These are phyloP conservation scores for Cucumis hystrix DNA, from an alignment of 306 rosid genomes.

Conservation along the genomic window DNA sequence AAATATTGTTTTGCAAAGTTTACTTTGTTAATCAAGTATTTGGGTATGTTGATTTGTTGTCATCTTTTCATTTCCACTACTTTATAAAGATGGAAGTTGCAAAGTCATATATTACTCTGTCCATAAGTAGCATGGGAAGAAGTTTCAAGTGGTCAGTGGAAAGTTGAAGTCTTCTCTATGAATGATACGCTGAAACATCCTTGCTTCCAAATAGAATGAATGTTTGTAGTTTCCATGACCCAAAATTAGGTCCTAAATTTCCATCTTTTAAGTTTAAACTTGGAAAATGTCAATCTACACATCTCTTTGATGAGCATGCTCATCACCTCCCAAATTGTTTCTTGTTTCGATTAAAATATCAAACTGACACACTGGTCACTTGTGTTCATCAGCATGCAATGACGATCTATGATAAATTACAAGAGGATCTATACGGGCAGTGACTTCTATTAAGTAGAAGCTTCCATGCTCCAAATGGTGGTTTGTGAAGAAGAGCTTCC, in stretches of 20 bases:
- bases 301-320: neutral
- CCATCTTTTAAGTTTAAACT: neutral
- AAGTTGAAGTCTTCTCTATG: no score
- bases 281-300: neutral
- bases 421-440: constrained; percentile 40
- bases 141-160: neutral
- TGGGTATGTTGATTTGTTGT: neutral
- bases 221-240: neutral
- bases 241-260: neutral
- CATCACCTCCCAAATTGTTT: neutral
- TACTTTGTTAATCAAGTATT: neutral
- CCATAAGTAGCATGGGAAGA: neutral
- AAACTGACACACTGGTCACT: neutral
- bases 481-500: constrained; percentile 14
- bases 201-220: neutral
- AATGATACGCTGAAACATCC: neutral
- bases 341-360: neutral
- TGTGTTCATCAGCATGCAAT: constrained; percentile 59
- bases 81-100: neutral
- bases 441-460: constrained; percentile 28
- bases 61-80: neutral
- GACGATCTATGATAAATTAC: constrained; percentile 34
- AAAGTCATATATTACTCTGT: neutral
- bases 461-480: constrained; percentile 9
- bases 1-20: neutral